These are phyloP conservation scores for Butyriboletus loyo DNA, from an alignment of 768 basidiomycete species.

Conservation along the genomic window DNA sequence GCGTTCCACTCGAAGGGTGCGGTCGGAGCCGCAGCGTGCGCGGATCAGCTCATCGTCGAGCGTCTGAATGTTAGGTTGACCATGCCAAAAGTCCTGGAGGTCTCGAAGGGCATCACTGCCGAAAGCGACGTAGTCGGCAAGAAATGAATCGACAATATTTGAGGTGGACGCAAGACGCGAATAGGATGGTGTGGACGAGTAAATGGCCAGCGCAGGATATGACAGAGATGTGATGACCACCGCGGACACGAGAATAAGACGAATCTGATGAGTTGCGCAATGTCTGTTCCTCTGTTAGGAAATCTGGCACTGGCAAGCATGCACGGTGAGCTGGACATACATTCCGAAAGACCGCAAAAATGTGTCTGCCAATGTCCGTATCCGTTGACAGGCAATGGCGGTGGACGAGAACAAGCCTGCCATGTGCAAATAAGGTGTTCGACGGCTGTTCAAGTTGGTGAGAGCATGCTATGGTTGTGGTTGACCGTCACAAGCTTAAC, in stretches of 20 bases:
- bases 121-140: conserved; percentile 50
- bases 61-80: conserved; percentile 57
- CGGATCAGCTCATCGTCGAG: conserved; percentile 69
- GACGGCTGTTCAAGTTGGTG: conserved; percentile 7
- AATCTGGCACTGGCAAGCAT: background rate
- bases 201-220: conserved; percentile 85
- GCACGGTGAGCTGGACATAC: conserved; percentile 44
- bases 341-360: conserved; percentile 77
- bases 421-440: conserved; percentile 21
- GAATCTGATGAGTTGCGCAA: conserved; percentile 87
- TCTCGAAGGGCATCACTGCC: conserved; percentile 57
- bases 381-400: conserved; percentile 29
- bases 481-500: background rate
- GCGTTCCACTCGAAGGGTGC: conserved; percentile 74
- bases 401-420: conserved; percentile 18
- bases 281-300: conserved; percentile 48
- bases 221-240: conserved; percentile 87
- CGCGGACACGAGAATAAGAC: conserved; percentile 82
- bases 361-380: conserved; percentile 39
- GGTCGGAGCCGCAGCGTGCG: conserved; percentile 65
- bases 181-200: conserved; percentile 69
- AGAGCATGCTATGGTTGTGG: conserved; percentile 19
- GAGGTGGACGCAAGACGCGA: conserved; percentile 51
- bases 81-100: conserved; percentile 70
- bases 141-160: conserved; percentile 61